phyloP scores from a whole-genome alignment of 2,329 filamentous ascomycete genomes.

The Pseudocercospora pini-densiflorae region DNA sequence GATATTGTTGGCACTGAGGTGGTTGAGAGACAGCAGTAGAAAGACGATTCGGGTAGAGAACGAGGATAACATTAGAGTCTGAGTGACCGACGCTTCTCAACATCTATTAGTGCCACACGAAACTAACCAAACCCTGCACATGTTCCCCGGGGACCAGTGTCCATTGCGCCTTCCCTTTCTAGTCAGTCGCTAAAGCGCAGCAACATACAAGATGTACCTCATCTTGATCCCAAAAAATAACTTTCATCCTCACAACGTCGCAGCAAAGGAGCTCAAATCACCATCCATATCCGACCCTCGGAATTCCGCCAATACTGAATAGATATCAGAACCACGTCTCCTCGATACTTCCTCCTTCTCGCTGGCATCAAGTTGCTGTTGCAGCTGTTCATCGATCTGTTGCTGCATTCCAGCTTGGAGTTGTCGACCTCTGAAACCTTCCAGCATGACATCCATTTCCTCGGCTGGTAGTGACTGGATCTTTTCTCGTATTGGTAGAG shows the following conservation, averaged over 20 bases:
- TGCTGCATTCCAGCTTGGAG: too few species aligned
- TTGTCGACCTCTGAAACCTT: too few species aligned
- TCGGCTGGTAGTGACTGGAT: background rate
- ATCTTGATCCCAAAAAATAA: background rate
- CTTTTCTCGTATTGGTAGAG: background rate
- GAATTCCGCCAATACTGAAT: constrained; percentile 1
- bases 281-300: background rate
- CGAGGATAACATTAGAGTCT: background rate
- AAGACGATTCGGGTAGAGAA: background rate
- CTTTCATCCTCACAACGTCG: background rate
- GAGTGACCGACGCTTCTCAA: too few species aligned
- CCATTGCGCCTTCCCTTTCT: too few species aligned
- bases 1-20: background rate
- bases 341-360: background rate
- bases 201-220: background rate
- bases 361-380: too few species aligned
- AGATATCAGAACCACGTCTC: background rate
- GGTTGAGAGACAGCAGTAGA: background rate
- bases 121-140: too few species aligned
- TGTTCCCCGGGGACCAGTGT: too few species aligned
- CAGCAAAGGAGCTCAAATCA: constrained; percentile 1
- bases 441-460: background rate
- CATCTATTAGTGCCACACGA: too few species aligned
- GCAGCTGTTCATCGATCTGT: too few species aligned
- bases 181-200: background rate